Evolutionary conservation across 495 filamentous ascomycete genomes (phyloP).

Genomic region (Tuber umbilicatum): DNA sequence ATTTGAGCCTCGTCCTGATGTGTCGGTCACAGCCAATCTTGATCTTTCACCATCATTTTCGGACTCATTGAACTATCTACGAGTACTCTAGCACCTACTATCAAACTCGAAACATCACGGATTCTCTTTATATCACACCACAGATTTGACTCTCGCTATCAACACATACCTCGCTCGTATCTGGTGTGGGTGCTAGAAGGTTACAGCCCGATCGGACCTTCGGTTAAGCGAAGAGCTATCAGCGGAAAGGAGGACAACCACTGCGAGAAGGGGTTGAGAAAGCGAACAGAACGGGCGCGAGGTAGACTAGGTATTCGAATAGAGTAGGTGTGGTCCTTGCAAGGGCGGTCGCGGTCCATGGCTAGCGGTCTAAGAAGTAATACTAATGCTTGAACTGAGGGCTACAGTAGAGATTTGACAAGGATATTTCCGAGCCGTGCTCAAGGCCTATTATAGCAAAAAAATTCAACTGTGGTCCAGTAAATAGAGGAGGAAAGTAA

Average conservation of each 20-base stretch:
- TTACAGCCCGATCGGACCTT: neutral
- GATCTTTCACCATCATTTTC: neutral
- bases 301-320: neutral
- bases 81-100: neutral
- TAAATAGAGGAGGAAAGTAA: too few species aligned
- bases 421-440: too few species aligned
- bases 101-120: neutral
- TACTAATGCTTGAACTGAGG: neutral
- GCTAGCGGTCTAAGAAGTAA: neutral
- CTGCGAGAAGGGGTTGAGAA: neutral
- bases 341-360: neutral
- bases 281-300: neutral
- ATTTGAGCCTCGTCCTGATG: neutral
- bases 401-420: neutral
- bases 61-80: neutral
- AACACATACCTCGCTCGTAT: neutral
- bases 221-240: neutral
- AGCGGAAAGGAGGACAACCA: neutral
- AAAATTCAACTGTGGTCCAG: too few species aligned
- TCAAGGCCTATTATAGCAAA: too few species aligned
- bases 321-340: neutral
- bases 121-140: neutral
- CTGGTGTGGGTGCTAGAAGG: neutral
- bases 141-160: neutral
- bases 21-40: neutral